Percentiles rank a stretch among this genome's conserved stretches.
Evolutionary conservation across 495 filamentous ascomycete species (phyloP).

Genomic region (Aspergillus olivimuriae): DNA sequence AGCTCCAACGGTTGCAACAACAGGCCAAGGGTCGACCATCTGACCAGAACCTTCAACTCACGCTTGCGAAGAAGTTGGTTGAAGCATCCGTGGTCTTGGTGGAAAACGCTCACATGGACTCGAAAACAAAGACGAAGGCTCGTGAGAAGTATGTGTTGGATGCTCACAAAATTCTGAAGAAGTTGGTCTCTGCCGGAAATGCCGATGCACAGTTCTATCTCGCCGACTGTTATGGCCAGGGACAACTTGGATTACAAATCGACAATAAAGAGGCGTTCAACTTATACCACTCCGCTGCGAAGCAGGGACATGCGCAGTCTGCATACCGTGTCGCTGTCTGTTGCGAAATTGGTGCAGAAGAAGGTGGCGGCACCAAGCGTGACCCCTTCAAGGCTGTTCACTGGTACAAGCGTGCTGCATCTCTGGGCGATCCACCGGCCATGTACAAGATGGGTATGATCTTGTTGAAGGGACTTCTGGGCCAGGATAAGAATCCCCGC

Average conservation of each 20-base stretch:
- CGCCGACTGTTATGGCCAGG: constrained; percentile 82
- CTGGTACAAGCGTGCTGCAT: constrained; percentile 93
- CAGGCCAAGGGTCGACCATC: constrained; percentile 60
- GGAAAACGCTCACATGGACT: constrained; percentile 62
- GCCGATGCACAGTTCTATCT: constrained; percentile 90
- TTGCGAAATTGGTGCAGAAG: constrained; percentile 92
- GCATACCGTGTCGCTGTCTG: constrained; percentile 96
- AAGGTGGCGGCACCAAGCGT: constrained; percentile 83
- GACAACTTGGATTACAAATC: constrained; percentile 58
- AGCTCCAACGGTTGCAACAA: constrained; percentile 67
- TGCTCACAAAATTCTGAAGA: constrained; percentile 85
- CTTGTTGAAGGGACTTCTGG: constrained; percentile 84
- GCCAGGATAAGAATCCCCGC: constrained; percentile 73
- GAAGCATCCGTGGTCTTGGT: constrained; percentile 77
- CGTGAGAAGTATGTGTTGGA: constrained; percentile 81
- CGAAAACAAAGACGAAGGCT: constrained; percentile 64
- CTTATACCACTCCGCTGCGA: constrained; percentile 90
- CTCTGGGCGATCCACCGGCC: constrained; percentile 81
- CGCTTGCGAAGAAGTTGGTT: constrained; percentile 75
- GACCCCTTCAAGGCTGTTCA: constrained; percentile 92
- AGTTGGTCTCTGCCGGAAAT: constrained; percentile 60
- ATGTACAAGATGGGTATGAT: constrained; percentile 99
- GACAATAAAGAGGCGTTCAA: constrained; percentile 88
- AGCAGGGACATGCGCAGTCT: constrained; percentile 73
- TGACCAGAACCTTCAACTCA: constrained; percentile 64